Evolutionary conservation across 2,329 filamentous ascomycete genomes (phyloP), one percentile per base, ranked within the genome.

Genomic region (Thelonectria blattea): DNA sequence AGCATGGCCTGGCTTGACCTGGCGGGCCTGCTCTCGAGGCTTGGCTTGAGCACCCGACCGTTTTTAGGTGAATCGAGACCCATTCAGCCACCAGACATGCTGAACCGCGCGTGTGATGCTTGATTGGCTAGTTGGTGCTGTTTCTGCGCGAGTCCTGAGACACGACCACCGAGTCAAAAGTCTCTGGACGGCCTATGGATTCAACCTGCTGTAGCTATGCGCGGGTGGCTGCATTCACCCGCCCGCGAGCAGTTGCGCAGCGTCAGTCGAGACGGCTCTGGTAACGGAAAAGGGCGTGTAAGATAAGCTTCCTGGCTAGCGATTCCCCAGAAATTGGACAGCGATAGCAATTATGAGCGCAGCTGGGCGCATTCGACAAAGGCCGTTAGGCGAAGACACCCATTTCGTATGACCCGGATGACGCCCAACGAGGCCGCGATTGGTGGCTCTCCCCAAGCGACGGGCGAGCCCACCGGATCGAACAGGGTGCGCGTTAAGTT

Each of bases 401-500:
- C 17, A 4, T 52, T 70, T 70, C 52, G 60, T 67, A 67, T 59
- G 63, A 68, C 58, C 5, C 37, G 58, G 41, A 65, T 65, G 68
- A 67, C 52, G 56, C 52, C 65, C 45, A 51, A 42, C 34, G 37
- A 27, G 51, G 56, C 41, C 54, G 52, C 61, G 65, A 70, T 70
- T 70, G 68, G 68, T 59, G 61, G 63, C 18, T 47, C 61, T 52
- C 30, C 48, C 6, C 32, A 67, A 60, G 55, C 39, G 61, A 50
- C 27, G 51, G 20, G 18, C 47, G 22, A 27, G 43, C 50, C 51
- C 49, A 41, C 24, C 24, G 53, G 22, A 43, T 54, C 46, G 51
- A 41, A 30, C 57, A 48, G 41, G 52, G 47, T 46, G 5, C 27
- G 27, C 27, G 27, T 30, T 30, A 30, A 30, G 39, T 37, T 46